Percentiles rank a stretch among this genome's conserved stretches.
phyloP scores from a whole-genome alignment of 768 basidiomycete species.

The Pleurotus ostreatus region DNA sequence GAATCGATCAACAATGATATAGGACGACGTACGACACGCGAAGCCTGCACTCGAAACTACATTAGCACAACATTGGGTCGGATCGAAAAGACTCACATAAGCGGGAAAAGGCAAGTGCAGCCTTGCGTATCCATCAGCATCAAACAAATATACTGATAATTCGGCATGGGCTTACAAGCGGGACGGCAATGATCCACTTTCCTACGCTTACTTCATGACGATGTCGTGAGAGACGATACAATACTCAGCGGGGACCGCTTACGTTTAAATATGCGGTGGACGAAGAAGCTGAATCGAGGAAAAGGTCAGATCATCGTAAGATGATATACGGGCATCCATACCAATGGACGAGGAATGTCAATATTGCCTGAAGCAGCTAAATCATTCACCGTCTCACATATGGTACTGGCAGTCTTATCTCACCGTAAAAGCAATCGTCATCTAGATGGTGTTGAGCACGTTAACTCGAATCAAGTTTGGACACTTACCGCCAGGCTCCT shows the following conservation, averaged over 20 bases:
- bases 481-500: constrained; percentile 36
- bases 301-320: not conserved
- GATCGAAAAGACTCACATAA: constrained; percentile 14
- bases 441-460: constrained; percentile 19
- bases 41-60: constrained; percentile 8
- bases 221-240: constrained; percentile 3
- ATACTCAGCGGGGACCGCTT: constrained; percentile 4
- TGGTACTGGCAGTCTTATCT: not conserved
- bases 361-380: constrained; percentile 7
- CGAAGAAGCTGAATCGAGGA: constrained; percentile 26
- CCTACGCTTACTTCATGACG: constrained; percentile 26
- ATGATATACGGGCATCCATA: not conserved
- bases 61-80: not conserved
- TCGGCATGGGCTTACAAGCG: constrained; percentile 22
- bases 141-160: not conserved
- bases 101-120: constrained; percentile 28
- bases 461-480: not conserved
- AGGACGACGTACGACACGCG: constrained; percentile 11
- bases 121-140: not conserved
- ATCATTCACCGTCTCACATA: no score
- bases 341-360: constrained; percentile 15
- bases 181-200: constrained; percentile 29
- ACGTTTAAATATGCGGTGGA: constrained; percentile 39
- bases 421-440: constrained; percentile 31
- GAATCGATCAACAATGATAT: not conserved